Conservation (phyloP, 805 yeast species). For the Monosporozyma servazzii region DNA sequence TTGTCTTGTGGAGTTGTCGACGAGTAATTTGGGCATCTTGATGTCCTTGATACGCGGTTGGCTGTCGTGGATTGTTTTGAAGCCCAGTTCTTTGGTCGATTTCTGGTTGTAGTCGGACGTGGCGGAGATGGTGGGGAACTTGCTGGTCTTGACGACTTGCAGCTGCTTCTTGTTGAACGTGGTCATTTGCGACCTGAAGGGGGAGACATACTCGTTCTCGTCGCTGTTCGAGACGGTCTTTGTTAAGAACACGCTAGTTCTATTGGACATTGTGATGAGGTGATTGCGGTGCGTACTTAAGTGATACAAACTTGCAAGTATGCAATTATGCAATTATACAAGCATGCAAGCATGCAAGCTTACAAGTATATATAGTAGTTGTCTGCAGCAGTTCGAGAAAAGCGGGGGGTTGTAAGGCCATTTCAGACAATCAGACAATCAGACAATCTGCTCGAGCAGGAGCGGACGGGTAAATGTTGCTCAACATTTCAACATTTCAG, state of each 20-base stretch:
- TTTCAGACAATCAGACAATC: too few species aligned
- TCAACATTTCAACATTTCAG: too few species aligned
- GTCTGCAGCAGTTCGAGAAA: too few species aligned
- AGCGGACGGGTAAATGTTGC: too few species aligned
- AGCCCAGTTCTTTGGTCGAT: slow-evolving; percentile 21
- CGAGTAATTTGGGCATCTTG: slow-evolving; percentile 21
- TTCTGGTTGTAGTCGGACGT: slow-evolving; percentile 15
- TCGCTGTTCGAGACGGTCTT: not conserved
- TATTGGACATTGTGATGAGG: not conserved
- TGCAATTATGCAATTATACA: too few species aligned
- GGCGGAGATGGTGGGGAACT: slow-evolving; percentile 26
- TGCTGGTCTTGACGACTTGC: slow-evolving; percentile 7
- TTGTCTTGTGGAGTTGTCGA: slow-evolving; percentile 24
- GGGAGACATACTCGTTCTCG: slow-evolving; percentile 6
- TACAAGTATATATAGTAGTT: too few species aligned
- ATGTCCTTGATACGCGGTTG: slow-evolving; percentile 26
- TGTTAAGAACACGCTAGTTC: not conserved
- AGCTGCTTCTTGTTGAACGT: not conserved
- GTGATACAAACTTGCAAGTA: too few species aligned
- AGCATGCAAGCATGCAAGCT: too few species aligned
- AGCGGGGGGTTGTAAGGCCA: too few species aligned
- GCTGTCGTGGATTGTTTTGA: slow-evolving; percentile 12
- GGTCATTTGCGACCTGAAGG: slow-evolving; percentile 6
- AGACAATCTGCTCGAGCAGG: too few species aligned
- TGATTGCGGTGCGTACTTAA: not conserved